Conservation (phyloP, 2,329 filamentous ascomycete genomes). For the Emydomyces testavorans region DNA sequence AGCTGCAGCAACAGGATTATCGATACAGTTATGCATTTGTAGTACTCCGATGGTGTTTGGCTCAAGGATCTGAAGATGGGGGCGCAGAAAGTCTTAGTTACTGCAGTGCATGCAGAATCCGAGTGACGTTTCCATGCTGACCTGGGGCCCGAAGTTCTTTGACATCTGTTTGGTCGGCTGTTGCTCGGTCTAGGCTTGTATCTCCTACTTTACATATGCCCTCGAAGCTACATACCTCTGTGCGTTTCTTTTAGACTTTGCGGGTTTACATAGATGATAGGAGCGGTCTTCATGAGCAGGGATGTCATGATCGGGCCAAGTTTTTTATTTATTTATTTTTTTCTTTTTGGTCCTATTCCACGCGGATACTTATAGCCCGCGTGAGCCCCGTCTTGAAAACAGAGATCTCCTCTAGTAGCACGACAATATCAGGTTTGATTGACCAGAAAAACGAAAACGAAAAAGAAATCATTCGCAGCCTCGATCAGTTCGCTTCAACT, state of each 20-base stretch:
- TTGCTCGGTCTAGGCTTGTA: background rate
- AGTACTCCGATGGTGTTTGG: too few relatives aligned
- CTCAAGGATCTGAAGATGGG: too few relatives aligned
- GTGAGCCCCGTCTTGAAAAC: too few relatives aligned
- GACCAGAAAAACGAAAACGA: background rate
- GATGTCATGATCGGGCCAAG: conserved; percentile 8
- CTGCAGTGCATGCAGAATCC: too few relatives aligned
- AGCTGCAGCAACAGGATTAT: background rate
- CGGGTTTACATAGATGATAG: background rate
- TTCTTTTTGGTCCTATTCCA: background rate
- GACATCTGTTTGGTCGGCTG: background rate
- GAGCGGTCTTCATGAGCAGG: background rate
- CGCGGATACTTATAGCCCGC: background rate
- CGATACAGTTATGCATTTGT: too few relatives aligned
- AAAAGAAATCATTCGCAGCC: too few relatives aligned
- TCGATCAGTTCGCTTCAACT: too few relatives aligned
- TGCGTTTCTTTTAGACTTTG: background rate
- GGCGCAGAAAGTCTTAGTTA: too few relatives aligned
- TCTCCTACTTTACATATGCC: background rate
- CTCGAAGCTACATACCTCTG: too few relatives aligned
- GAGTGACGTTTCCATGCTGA: background rate
- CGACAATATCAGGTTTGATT: too few relatives aligned
- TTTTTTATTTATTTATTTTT: too few relatives aligned
- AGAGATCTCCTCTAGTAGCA: too few relatives aligned
- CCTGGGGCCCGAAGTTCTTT: background rate